Percentiles rank a stretch among this genome's conserved stretches.
phyloP scores from a whole-genome alignment of 2,329 filamentous ascomycete genomes.

The Cytospora chrysosperma region DNA sequence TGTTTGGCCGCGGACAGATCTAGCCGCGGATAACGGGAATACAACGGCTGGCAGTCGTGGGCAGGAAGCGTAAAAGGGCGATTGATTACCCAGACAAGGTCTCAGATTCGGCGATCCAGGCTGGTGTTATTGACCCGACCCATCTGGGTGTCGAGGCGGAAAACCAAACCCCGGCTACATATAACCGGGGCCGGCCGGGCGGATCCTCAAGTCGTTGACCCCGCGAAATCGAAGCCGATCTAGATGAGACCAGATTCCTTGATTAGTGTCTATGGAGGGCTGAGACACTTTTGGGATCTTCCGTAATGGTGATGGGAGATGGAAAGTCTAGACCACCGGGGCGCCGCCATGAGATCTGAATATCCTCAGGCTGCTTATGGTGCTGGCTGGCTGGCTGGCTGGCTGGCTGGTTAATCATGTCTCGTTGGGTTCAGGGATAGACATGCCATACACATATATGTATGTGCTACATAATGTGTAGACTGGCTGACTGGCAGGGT shows the following conservation, averaged over 20 bases:
- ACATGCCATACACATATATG: not conserved
- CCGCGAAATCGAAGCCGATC: conserved; percentile 17
- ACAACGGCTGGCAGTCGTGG: not conserved
- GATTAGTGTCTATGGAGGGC: not conserved
- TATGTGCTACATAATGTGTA: no score
- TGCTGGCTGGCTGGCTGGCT: no score
- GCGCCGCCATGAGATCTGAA: not conserved
- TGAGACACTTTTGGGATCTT: not conserved
- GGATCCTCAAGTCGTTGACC: not conserved
- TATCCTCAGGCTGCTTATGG: not conserved
- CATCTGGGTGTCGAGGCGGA: not conserved
- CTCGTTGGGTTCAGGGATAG: not conserved
- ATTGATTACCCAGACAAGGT: not conserved
- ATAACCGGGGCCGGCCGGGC: conserved; percentile 1
- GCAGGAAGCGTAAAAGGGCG: not conserved
- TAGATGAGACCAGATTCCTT: conserved; percentile 13
- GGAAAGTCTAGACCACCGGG: not conserved
- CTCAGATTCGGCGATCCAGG: not conserved
- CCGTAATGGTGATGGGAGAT: not conserved
- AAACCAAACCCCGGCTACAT: not conserved
- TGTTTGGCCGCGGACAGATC: not conserved
- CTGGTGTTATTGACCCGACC: not conserved
- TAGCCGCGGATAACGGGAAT: not conserved
- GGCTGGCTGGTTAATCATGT: not conserved
- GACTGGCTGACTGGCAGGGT: not conserved